Evolutionary conservation across 805 yeast genomes (phyloP).

Genomic region (Hanseniaspora lachancei): DNA sequence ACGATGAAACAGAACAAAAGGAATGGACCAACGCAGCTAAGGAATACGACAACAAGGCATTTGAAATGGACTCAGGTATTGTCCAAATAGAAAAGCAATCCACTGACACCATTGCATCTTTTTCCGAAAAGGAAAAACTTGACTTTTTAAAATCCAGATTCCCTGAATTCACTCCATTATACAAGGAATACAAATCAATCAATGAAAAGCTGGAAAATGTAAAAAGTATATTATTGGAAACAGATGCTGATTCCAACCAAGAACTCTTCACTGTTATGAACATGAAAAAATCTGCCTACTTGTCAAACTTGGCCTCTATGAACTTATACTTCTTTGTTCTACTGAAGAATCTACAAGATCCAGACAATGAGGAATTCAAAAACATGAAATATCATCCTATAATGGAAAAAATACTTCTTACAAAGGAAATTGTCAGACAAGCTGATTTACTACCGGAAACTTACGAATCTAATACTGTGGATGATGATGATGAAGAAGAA

Average conservation of each 20-base stretch:
- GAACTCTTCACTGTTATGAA: conserved; percentile 22
- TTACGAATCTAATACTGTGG: conserved; percentile 16
- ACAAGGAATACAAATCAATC: conserved; percentile 43
- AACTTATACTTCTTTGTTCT: conserved; percentile 67
- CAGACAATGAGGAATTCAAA: conserved; percentile 38
- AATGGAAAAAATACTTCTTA: conserved; percentile 71
- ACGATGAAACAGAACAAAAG: conserved; percentile 51
- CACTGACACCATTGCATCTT: conserved; percentile 32
- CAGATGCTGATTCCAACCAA: background rate
- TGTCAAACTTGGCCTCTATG: conserved; percentile 64
- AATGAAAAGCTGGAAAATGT: conserved; percentile 33
- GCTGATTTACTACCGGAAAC: conserved; percentile 43
- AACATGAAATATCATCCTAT: conserved; percentile 76
- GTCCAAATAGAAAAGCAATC: conserved; percentile 27
- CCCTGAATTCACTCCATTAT: conserved; percentile 74
- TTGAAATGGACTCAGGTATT: conserved; percentile 20
- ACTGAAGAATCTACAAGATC: conserved; percentile 36
- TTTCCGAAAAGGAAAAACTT: conserved; percentile 43
- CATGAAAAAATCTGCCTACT: conserved; percentile 58
- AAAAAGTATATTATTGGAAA: conserved; percentile 18
- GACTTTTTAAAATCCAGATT: conserved; percentile 46
- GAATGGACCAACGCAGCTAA: conserved; percentile 62
- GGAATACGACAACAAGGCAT: conserved; percentile 33
- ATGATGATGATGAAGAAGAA: conserved; percentile 20
- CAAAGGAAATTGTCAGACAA: conserved; percentile 83